These are phyloP conservation scores for Tremellales sp. DNA, from an alignment of 1,284 basidiomycete species.

Conservation along the genomic window DNA sequence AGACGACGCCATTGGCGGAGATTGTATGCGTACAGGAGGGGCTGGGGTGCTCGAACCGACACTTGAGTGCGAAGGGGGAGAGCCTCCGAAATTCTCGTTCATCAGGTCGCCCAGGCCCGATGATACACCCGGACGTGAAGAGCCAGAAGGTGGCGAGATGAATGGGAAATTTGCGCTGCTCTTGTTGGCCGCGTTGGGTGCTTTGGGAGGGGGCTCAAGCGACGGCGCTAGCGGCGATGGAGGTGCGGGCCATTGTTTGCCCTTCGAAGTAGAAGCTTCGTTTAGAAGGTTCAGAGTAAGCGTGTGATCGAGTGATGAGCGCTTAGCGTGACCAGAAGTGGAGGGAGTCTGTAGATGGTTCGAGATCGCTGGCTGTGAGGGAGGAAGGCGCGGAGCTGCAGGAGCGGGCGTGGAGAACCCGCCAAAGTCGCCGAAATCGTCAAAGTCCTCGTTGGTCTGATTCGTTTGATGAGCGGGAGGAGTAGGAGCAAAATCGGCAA, in stretches of 20 bases:
- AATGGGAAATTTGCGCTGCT: slow-evolving; percentile 28
- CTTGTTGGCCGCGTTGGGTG: slow-evolving; percentile 1
- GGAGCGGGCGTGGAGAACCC: not conserved
- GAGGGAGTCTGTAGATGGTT: not conserved
- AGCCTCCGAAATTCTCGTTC: too few species aligned
- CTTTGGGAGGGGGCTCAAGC: slow-evolving; percentile 26
- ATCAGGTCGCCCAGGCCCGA: not conserved
- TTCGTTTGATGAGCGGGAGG: not conserved
- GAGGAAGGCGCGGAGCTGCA: not conserved
- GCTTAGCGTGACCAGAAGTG: slow-evolving; percentile 3
- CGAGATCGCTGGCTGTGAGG: not conserved
- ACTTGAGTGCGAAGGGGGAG: too few species aligned
- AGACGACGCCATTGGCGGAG: not conserved
- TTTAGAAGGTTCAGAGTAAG: slow-evolving; percentile 23
- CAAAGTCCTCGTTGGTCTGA: slow-evolving; percentile 24
- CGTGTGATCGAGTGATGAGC: slow-evolving; percentile 23
- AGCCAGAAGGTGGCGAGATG: slow-evolving; percentile 23
- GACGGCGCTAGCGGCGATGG: slow-evolving; percentile 24
- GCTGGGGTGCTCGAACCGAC: not conserved
- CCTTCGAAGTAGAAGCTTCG: slow-evolving; percentile 20
- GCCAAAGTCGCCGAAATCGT: slow-evolving; percentile 28
- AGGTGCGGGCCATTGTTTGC: slow-evolving; percentile 35
- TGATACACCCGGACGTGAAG: not conserved
- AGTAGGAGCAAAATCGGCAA: slow-evolving; percentile 11
- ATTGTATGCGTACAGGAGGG: not conserved